Base-by-base conservation (phyloP, 352 stramenopile genomes). In the Phytophthora crassamura region DNA sequence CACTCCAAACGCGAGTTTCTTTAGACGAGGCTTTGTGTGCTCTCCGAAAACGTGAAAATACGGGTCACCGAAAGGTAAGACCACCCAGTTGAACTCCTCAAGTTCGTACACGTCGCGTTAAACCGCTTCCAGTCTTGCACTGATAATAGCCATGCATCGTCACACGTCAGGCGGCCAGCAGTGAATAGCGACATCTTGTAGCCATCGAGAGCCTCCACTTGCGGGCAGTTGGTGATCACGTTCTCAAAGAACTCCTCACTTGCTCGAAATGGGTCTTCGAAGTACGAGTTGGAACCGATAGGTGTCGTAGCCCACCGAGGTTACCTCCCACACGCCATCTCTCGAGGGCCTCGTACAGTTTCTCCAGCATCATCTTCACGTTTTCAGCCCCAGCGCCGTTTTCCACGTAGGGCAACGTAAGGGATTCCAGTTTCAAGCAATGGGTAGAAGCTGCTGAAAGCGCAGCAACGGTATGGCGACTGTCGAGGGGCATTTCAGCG, bases 41-140 rank as follows among this genome's bases (percentile, higher is more conserved):
- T 72, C 56, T 6, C 72, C 75, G 12, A 80, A 83, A 8, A 56
- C 50, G 1, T 67, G 65, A 53, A 83, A 80, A 49, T 70, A 78
- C 6, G 64, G 59, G 30, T 75, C 68, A 2, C 57, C 61, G 52
- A 74, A 81, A 0, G 69, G 69, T 22, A 63, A 61, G 10, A 73
- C 59, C 6, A 78, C 58, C 65, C 73, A 81, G 40, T 78, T 52
- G 49, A 78, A 81, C 59, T 74, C 50, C 48, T 64, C 40, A 76
- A 35, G 5, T 74, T 58, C 11, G 35, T 69, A 30, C 65, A 81
- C 6, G 34, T 50, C 7, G 54, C 40, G 18, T 76, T 76, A 20
- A 79, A 64, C 16, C 9, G 40, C 20, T 75, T 46, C 74, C 74
- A 82, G 18, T 68, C 32, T n/a, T 55, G 16, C 3, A 74, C 34